These are phyloP conservation scores for Anthracocystis walkeri DNA, from an alignment of 1,284 basidiomycete species.

Conservation along the genomic window DNA sequence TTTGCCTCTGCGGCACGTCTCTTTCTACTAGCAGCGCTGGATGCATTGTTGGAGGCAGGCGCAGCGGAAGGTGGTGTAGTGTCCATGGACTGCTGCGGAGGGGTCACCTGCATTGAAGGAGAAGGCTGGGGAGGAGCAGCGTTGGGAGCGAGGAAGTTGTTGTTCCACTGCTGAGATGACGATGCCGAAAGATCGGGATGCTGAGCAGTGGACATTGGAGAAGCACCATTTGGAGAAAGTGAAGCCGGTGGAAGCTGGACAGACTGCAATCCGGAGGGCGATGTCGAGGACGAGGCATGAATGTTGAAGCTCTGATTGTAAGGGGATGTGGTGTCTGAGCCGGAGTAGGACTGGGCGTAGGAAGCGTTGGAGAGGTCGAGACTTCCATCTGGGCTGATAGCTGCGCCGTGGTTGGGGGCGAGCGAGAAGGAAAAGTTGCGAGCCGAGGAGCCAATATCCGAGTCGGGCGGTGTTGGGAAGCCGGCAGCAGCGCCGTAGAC, in stretches of 20 bases:
- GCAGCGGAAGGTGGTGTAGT: not conserved
- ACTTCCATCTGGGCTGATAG: conserved; percentile 27
- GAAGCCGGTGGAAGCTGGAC: conserved; percentile 26
- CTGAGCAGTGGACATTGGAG: conserved; percentile 4
- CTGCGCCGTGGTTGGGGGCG: conserved; percentile 17
- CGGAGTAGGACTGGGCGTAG: conserved; percentile 26
- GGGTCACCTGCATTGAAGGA: not conserved
- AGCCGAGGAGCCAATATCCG: conserved; percentile 28
- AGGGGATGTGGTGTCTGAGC: conserved; percentile 39
- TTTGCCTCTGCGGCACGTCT: conserved; percentile 21
- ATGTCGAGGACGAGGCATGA: conserved; percentile 26
- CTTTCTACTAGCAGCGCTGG: conserved; percentile 9
- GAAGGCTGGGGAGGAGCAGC: conserved; percentile 12
- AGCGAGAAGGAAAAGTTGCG: conserved; percentile 42
- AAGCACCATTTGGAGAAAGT: conserved; percentile 7
- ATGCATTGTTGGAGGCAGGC: not conserved
- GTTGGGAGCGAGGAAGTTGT: conserved; percentile 34
- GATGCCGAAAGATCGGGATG: conserved; percentile 10
- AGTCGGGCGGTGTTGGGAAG: conserved; percentile 50
- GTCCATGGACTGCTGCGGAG: not conserved
- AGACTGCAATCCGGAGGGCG: conserved; percentile 31
- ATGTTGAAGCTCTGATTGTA: conserved; percentile 27
- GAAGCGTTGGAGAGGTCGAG: conserved; percentile 25
- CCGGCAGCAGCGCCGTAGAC: conserved; percentile 41
- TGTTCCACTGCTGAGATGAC: conserved; percentile 23